Base-by-base conservation (phyloP, 1,139 yeast genomes). In the Geotrichum aggregatum region DNA sequence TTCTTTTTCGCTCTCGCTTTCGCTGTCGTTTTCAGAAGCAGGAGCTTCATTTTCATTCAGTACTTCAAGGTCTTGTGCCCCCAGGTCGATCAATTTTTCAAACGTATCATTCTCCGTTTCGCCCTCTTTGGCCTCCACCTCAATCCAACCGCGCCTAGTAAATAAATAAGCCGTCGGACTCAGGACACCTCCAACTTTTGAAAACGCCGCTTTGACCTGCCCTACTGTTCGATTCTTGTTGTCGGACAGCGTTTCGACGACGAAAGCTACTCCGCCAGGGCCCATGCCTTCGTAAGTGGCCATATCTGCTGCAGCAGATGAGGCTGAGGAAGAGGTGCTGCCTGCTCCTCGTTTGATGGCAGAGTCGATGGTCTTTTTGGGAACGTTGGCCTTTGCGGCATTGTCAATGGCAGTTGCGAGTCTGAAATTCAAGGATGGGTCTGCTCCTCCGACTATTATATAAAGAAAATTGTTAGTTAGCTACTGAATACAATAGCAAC, bases 321-420 rank as follows among this genome's bases (percentile, higher is more conserved):
- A 68, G 28, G 64, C 65, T 57, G 66, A 59, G 52, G 66, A 67
- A 1, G 66, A 63, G 3, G 74, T 74, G 54, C 74, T 74, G 0
- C 95, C 95, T 0, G 83, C 74, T 3, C 95, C 98, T 65, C 97
- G 78, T 61, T 84, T 85, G 54, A 92, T 76, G 3, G 98, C 97
- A 63, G 77, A 80, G 52, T 89, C 96, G 58, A 92, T 82, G 52
- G 88, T 88, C 64, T 80, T 84, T 66, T 91, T 92, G 18, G 92
- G 79, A 34, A 92, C 87, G 63, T 87, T 88, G 64, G 82, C 74
- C 67, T 83, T 82, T 58, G 77, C 77, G 0, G 98, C 98, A 58
- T 78, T 77, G 49, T 89, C 96, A 28, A 92, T 72, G 36, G 89
- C 81, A 11, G 91, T 80, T 0, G 80, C 80, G 44, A 92, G 72